Evolutionary conservation across 129 eudicot genomes (phyloP).

Genomic region (Chrysanthemum seticuspe): DNA sequence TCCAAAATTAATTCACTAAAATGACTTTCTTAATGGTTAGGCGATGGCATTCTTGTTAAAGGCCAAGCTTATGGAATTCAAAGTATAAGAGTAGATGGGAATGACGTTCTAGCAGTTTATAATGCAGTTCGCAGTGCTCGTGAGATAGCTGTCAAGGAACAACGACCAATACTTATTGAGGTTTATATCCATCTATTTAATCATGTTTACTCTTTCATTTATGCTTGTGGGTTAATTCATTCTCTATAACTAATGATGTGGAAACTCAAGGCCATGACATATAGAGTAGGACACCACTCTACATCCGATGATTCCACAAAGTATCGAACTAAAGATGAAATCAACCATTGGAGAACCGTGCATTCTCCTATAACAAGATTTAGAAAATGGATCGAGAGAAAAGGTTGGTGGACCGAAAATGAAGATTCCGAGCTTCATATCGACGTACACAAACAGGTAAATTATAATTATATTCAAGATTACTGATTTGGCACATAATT

Average conservation of each 20-base stretch:
- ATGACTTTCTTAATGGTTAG: background rate
- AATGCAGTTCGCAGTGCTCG: slow-evolving; percentile 3
- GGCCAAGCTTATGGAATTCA: slow-evolving; percentile 10
- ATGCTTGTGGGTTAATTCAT: background rate
- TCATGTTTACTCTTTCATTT: background rate
- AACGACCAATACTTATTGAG: slow-evolving; percentile 17
- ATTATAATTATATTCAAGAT: background rate
- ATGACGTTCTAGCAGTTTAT: background rate
- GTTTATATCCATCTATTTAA: background rate
- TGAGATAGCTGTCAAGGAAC: background rate
- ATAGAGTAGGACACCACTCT: slow-evolving; percentile 16
- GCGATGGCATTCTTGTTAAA: slow-evolving; percentile 7
- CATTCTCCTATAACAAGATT: slow-evolving; percentile 13
- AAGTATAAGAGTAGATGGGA: slow-evolving; percentile 10
- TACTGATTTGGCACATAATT: background rate
- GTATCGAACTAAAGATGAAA: slow-evolving; percentile 11
- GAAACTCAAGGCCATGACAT: slow-evolving; percentile 9
- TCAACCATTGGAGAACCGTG: background rate
- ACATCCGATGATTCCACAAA: slow-evolving; percentile 4
- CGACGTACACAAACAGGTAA: background rate
- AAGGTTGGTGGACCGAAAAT: slow-evolving; percentile 12
- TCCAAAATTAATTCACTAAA: background rate
- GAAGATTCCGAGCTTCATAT: slow-evolving; percentile 3
- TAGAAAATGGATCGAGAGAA: slow-evolving; percentile 14
- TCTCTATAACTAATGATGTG: background rate